Evolutionary conservation across 164 flowering plant species (phyloP).

Genomic region (Pachysandra terminalis): DNA sequence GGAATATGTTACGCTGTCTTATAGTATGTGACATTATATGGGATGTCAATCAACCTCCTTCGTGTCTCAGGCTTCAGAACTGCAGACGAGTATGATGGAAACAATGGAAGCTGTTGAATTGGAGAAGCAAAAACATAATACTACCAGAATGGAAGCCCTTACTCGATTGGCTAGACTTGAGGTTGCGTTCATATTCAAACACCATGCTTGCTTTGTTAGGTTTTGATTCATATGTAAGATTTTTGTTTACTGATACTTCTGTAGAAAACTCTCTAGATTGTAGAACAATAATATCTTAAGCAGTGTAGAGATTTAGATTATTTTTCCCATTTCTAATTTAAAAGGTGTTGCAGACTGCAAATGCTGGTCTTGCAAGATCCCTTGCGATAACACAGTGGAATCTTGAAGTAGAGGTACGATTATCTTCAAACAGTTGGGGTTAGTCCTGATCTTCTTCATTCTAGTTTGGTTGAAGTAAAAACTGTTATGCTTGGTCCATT

Average conservation of each 20-base stretch:
- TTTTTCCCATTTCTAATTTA: constrained; percentile 22
- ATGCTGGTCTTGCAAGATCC: constrained; percentile 83
- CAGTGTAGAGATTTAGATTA: neutral
- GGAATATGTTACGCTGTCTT: neutral
- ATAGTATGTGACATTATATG: neutral
- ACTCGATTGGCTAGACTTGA: constrained; percentile 72
- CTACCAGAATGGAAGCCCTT: constrained; percentile 90
- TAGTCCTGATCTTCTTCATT: neutral
- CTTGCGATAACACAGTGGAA: constrained; percentile 79
- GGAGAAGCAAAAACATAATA: constrained; percentile 92
- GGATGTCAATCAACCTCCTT: constrained; percentile 3
- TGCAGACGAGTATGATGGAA: constrained; percentile 83
- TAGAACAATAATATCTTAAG: constrained; percentile 7
- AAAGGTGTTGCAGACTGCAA: constrained; percentile 63
- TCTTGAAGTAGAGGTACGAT: constrained; percentile 80
- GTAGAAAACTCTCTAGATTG: constrained; percentile 2
- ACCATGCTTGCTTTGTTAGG: constrained; percentile 7
- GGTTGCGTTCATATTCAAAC: constrained; percentile 34
- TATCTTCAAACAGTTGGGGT: neutral
- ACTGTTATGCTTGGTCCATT: neutral
- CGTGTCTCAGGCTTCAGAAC: constrained; percentile 70
- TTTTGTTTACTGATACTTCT: constrained; percentile 4
- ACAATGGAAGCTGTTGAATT: constrained; percentile 90
- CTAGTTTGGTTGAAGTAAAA: neutral
- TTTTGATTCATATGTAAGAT: neutral